These are phyloP conservation scores for Ormosia emarginata DNA, from an alignment of 306 rosid genomes.

Conservation along the genomic window DNA sequence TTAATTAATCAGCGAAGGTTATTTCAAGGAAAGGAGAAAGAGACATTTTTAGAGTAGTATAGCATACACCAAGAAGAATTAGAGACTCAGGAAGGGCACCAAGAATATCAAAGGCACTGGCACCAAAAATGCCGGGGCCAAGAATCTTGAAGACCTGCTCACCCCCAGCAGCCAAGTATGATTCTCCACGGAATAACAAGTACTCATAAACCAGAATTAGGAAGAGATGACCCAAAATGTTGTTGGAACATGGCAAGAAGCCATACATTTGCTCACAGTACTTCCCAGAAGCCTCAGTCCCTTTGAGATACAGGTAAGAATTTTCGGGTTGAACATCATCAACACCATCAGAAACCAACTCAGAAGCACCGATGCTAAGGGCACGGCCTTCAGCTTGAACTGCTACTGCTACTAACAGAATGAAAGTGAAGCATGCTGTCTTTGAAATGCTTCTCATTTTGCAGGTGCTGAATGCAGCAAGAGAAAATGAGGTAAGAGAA, in stretches of 20 bases:
- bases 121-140: conserved; percentile 35
- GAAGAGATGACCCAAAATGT: conserved; percentile 29
- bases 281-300: not conserved
- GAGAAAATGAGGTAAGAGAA: not conserved
- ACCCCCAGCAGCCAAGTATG: conserved; percentile 30
- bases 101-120: not conserved
- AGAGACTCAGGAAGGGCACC: not conserved
- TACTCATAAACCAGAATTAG: conserved; percentile 35
- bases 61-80: not conserved
- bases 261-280: conserved; percentile 40
- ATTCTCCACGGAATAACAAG: conserved; percentile 37
- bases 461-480: not conserved
- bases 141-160: conserved; percentile 37
- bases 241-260: conserved; percentile 42
- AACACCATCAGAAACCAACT: conserved; percentile 20
- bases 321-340: not conserved
- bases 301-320: not conserved
- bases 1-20: not conserved
- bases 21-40: not conserved
- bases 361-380: not conserved
- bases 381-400: conserved; percentile 15
- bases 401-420: not conserved
- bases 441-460: conserved; percentile 12
- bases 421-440: not conserved
- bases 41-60: not conserved